Percentiles rank a stretch among this genome's conserved stretches.
Evolutionary conservation across 1,139 yeast genomes (phyloP).

Genomic region (Blastobotrys capitulatus): DNA sequence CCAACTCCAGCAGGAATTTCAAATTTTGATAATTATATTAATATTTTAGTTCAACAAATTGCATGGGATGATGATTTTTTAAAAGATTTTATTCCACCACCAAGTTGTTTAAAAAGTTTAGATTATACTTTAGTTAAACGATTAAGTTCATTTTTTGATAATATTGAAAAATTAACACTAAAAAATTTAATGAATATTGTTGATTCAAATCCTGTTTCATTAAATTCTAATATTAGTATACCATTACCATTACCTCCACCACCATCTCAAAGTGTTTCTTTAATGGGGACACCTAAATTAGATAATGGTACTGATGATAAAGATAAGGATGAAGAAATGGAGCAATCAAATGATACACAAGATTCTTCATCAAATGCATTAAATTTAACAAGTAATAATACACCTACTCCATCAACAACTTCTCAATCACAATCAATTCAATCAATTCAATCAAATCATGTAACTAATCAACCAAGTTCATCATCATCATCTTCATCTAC

Average conservation of each 20-base stretch:
- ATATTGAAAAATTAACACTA: slow-evolving; percentile 16
- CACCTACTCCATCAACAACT: background rate
- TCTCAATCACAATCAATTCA: background rate
- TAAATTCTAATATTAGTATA: background rate
- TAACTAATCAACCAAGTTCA: background rate
- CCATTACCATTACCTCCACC: background rate
- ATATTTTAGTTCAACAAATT: slow-evolving; percentile 36
- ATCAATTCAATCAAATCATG: background rate
- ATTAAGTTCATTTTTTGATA: slow-evolving; percentile 18
- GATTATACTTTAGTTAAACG: slow-evolving; percentile 17
- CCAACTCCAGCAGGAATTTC: slow-evolving; percentile 10
- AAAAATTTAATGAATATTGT: slow-evolving; percentile 18
- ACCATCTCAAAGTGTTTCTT: background rate
- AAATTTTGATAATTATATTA: slow-evolving; percentile 6
- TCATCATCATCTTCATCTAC: background rate
- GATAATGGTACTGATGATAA: background rate
- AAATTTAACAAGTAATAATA: background rate
- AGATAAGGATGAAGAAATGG: background rate
- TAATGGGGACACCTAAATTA: slow-evolving; percentile 4
- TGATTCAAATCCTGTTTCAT: background rate
- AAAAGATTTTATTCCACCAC: slow-evolving; percentile 12
- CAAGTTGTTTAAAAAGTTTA: slow-evolving; percentile 12
- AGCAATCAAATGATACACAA: background rate
- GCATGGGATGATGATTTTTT: slow-evolving; percentile 39
- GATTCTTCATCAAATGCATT: background rate